These are phyloP conservation scores for Asterophora lycoperdoides DNA, from an alignment of 768 basidiomycete genomes.

Conservation along the genomic window DNA sequence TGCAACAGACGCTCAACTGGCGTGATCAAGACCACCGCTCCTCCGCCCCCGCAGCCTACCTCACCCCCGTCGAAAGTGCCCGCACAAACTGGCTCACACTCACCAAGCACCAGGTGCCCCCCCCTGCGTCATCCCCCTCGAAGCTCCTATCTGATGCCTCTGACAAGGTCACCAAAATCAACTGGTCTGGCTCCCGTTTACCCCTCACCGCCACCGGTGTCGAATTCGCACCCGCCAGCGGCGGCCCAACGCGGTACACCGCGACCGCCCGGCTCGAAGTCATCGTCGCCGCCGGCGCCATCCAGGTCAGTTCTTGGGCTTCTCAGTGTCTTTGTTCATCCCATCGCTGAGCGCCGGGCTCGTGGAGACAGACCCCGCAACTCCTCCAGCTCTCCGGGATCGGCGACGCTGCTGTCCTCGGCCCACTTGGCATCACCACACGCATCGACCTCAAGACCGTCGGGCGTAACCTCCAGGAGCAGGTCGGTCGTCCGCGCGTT, in stretches of 20 bases:
- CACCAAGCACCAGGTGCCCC: constrained; percentile 32
- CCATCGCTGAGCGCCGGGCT: too few relatives aligned
- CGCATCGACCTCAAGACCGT: constrained; percentile 46
- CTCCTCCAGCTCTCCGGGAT: constrained; percentile 55
- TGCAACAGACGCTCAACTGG: constrained; percentile 41
- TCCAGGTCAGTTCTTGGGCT: constrained; percentile 25
- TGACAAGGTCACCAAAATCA: constrained; percentile 41
- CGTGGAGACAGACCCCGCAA: constrained; percentile 44
- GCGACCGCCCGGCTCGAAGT: constrained; percentile 45
- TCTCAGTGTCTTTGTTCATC: neutral
- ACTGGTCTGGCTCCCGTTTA: constrained; percentile 29
- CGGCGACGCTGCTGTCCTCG: constrained; percentile 44
- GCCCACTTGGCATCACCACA: constrained; percentile 42
- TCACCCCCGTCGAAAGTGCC: constrained; percentile 45
- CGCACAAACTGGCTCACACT: constrained; percentile 50
- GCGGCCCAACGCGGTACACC: constrained; percentile 33
- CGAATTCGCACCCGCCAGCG: constrained; percentile 39
- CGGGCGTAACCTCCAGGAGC: constrained; percentile 56
- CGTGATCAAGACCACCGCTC: constrained; percentile 48
- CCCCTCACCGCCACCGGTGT: constrained; percentile 44
- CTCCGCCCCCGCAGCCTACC: constrained; percentile 51
- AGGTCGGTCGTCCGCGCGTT: constrained; percentile 23
- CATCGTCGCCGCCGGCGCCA: constrained; percentile 51
- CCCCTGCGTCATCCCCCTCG: neutral
- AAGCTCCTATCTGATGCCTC: neutral